Evolutionary conservation across 805 yeast species (phyloP), one percentile per base, ranked within the genome.

Genomic region (Sungouiozyma intestinalis): DNA sequence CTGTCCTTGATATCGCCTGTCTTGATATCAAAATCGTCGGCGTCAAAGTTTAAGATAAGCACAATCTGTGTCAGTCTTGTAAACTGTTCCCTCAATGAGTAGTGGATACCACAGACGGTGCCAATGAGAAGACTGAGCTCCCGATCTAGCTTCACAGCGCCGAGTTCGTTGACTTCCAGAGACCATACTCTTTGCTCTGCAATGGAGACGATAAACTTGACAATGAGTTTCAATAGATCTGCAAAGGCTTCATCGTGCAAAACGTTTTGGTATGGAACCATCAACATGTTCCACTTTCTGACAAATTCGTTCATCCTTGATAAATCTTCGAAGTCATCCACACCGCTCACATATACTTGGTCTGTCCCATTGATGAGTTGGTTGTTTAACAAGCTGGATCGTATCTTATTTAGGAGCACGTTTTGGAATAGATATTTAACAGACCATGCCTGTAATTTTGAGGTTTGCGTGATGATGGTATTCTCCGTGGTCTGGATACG

Each of bases 11-110:
- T 42, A 35, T 60, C 65, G 9, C 53, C 55, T 6, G 55, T 54
- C n/a, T 47, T 52, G 2, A 53, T 45, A 34, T 58, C 58, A 38
- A 62, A 58, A 43, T 73, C 76, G 40, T 73, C 79, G 45, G 83
- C 88, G 51, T 86, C 96, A 64, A 86, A 72, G 3, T 94, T 92
- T 34, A 87, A 67, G 36, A 86, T 68, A 68, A 85, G 73, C 16
- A 86, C 82, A 35, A 92, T 71, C 58, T 90, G 97, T 0, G 95
- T 86, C 4, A 86, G 77, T 45, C 86, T 69, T 6, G 82, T 71
- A 55, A 90, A 90, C 51, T 76, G 74, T 46, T 85, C 92, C 45
- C 96, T 69, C 50, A 87, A 64, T 31, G 73, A 73, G 60, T 87
- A 90, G 54, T 80, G 71, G 43, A 77, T 76, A 39, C 77, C 80